Conservation (phyloP, 2,329 filamentous ascomycete genomes). For the Pseudonectria buxi region DNA sequence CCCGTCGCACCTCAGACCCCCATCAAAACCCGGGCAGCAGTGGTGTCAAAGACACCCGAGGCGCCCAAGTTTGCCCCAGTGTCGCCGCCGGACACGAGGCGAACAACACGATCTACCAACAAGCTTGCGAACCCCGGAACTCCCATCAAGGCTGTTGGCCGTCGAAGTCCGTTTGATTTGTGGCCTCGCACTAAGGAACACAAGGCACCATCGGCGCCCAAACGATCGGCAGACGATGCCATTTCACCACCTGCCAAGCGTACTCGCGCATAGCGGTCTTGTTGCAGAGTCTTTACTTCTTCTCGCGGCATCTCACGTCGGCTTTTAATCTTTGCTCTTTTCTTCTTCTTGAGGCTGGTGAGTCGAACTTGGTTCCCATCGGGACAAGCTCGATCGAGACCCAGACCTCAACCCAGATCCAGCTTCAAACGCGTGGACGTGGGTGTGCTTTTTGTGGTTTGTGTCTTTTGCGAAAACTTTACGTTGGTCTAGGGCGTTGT, state of each 20-base stretch:
- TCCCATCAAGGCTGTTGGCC: slow-evolving; percentile 33
- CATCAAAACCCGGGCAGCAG: slow-evolving; percentile 24
- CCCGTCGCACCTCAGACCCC: slow-evolving; percentile 30
- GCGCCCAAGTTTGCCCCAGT: slow-evolving; percentile 50
- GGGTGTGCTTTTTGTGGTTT: too few relatives aligned
- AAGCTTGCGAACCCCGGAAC: slow-evolving; percentile 39
- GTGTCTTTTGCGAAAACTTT: too few relatives aligned
- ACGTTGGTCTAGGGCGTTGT: too few relatives aligned
- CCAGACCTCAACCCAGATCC: too few relatives aligned
- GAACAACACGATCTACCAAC: slow-evolving; percentile 50
- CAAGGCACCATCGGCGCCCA: slow-evolving; percentile 39
- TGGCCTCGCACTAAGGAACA: slow-evolving; percentile 60
- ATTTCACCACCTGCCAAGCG: slow-evolving; percentile 28
- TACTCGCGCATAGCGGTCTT: slow-evolving; percentile 24
- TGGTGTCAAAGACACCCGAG: slow-evolving; percentile 40
- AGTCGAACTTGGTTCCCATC: background rate
- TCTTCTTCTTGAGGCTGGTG: background rate
- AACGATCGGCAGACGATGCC: slow-evolving; percentile 33
- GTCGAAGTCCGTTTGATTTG: slow-evolving; percentile 56
- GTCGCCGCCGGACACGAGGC: slow-evolving; percentile 56
- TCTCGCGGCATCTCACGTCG: background rate
- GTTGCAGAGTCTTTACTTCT: background rate
- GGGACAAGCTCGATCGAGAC: background rate
- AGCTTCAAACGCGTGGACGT: too few relatives aligned
- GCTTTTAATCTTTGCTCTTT: background rate